phyloP scores from a whole-genome alignment of 2,329 filamentous ascomycete genomes.

The Zasmidium citrigriseum region DNA sequence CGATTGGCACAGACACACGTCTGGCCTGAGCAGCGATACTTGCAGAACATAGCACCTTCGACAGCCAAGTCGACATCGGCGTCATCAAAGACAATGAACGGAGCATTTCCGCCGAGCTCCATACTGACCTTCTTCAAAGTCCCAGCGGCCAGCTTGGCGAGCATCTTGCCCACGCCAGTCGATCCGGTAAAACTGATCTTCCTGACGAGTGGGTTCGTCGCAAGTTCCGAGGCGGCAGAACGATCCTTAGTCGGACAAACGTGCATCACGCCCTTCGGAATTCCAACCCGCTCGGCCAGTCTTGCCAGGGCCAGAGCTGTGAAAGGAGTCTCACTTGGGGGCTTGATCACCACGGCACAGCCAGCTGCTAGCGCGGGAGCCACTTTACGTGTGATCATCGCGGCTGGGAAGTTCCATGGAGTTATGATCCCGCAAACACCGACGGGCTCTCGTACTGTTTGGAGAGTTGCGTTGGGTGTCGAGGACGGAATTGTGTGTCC shows the following conservation, averaged over 20 bases:
- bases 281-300: conserved; percentile 21
- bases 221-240: conserved; percentile 9
- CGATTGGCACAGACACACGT: conserved; percentile 58
- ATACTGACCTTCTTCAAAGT: conserved; percentile 26
- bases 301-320: conserved; percentile 20
- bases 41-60: conserved; percentile 22
- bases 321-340: conserved; percentile 28
- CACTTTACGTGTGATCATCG: conserved; percentile 18
- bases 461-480: background rate
- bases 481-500: conserved; percentile 10
- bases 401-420: conserved; percentile 51
- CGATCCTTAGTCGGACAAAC: conserved; percentile 16
- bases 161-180: conserved; percentile 28
- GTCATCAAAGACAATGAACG: conserved; percentile 32
- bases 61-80: conserved; percentile 29
- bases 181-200: conserved; percentile 33
- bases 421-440: conserved; percentile 68
- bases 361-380: conserved; percentile 29
- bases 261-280: conserved; percentile 20
- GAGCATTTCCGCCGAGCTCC: conserved; percentile 32
- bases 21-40: conserved; percentile 28
- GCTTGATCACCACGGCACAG: conserved; percentile 27
- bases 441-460: conserved; percentile 25
- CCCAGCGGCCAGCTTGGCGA: conserved; percentile 21
- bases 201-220: conserved; percentile 17